Evolutionary conservation across 345 rosid genomes (phyloP), one percentile per base, ranked within the genome.

Genomic region (Euphorbia pulcherrima): DNA sequence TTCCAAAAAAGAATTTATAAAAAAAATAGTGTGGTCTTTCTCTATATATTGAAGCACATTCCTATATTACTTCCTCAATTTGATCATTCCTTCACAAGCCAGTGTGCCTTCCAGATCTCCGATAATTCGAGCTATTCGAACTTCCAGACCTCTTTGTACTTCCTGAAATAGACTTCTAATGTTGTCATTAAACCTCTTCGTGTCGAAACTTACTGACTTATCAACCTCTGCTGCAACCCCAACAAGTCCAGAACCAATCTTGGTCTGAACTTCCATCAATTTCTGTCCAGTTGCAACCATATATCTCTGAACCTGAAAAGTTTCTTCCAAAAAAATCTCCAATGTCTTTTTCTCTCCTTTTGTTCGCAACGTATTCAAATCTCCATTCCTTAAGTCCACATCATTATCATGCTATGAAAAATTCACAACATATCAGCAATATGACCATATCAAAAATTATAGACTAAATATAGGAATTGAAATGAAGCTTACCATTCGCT

Each of bases 41-140:
- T 64, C 57, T 29, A 48, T 27, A 48, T 28, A 30, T 48, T 48
- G n/a, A 5, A 64, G 3, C 17, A 56, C 44, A 39, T n/a, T 3
- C 18, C 29, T 4, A 11, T 17, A 17, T 23, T 76, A 82, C 76
- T 79, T 77, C 68, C 87, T 81, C 70, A 83, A 73, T 33, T 82
- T 80, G 68, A 72, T 82, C 80, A 94, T 94, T 41, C 96, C 99
- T 17, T 94, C 90, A 39, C 95, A 83, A 72, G 99, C 97, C 55
- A 94, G 62, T 26, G 97, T 88, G 2, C 96, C 96, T 71, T 81
- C 96, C 60, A 94, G 85, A 63, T 94, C 97, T 56, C 97, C 99
- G 0, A 91, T 91, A 50, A 82, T 84, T 74, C 92, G 78, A 47
- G 97, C 83, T 79, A 91, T 94, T 56, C 93, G 85, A 69, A 94